Evolutionary conservation across 495 filamentous ascomycete genomes (phyloP), one percentile per base, ranked within the genome.

Genomic region (Aspergillus bridgeri): DNA sequence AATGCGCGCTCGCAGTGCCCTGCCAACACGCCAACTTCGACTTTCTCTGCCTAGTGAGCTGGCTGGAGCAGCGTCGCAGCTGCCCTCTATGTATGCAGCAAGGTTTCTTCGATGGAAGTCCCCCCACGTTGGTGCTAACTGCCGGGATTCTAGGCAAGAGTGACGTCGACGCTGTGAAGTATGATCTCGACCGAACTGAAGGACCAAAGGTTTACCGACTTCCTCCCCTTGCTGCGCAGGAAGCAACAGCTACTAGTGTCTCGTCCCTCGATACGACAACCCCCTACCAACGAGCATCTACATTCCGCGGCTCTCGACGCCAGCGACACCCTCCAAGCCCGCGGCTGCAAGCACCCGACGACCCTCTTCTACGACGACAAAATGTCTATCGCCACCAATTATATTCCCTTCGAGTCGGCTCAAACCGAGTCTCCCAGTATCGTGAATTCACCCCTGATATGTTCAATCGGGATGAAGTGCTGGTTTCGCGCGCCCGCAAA

Each of bases 21-120:
- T 96, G 92, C 80, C 78, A 79, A 19, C 92, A 96, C 77, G 69
- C 80, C 48, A 85, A 83, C 63, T 96, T 94, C 68, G 90, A 96
- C 73, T 92, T 90, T 68, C 64, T 91, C 13, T 96, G 92, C 65
- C 81, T 96, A 9, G 68, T 89, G 19, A 92, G 83, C 73, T 96
- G 92, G 92, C 74, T 92, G 15, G 82, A 93, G 62, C 79, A 91
- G 65, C 82, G 82, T 22, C 71, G 86, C 0, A 81, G 72, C 50
- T 96, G 91, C 68, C 91, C 91, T 9, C 76, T 96, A 54, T 96
- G 90, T 81, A 71, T 53, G 73, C 44, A 1, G 7, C 33, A 2
- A 13, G 9, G 2, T 20, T 25, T 9, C 18, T 8, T 48, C 21
- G 3, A 6, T 47, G 13, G 27, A 42, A 0, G 54, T 2, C 9